A percentile compares a stretch with the other conserved stretches of the same genome.
Evolutionary conservation across 31 red algal genomes (phyloP).

Genomic region (Odonthalia washingtoniensis): DNA sequence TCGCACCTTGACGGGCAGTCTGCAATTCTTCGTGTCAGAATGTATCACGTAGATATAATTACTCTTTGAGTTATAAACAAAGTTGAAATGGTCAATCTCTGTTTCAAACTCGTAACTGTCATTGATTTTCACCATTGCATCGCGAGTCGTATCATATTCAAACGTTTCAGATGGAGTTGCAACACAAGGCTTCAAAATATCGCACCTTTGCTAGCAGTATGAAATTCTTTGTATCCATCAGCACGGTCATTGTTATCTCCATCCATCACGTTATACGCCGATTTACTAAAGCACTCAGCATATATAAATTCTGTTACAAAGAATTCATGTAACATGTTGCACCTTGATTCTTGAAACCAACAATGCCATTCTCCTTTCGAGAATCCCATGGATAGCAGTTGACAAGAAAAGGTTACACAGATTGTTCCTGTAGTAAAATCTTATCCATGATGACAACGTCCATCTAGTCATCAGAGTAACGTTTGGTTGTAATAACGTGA

Average conservation of each 20-base stretch:
- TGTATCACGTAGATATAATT: constrained; percentile 93
- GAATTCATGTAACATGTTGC: too few relatives aligned
- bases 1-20: constrained; percentile 87
- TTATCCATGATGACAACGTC: constrained; percentile 71
- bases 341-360: constrained; percentile 98
- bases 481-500: constrained; percentile 56
- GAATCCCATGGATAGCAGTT: constrained; percentile 71
- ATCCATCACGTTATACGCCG: constrained; percentile 96
- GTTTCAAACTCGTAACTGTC: constrained; percentile 92
- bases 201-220: constrained; percentile 90
- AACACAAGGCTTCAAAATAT: constrained; percentile 89
- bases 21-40: constrained; percentile 92
- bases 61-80: constrained; percentile 82
- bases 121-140: constrained; percentile 98
- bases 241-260: constrained; percentile 98
- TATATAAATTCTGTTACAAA: constrained; percentile 95
- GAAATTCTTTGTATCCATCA: constrained; percentile 93
- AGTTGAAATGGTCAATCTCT: constrained; percentile 85
- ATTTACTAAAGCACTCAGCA: constrained; percentile 95
- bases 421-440: constrained; percentile 67
- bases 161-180: constrained; percentile 90
- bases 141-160: constrained; percentile 92
- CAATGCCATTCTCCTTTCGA: constrained; percentile 92
- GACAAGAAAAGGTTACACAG: constrained; percentile 37
- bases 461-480: constrained; percentile 55